Evolutionary conservation across 371 early-diverging fungal genomes (phyloP).

Genomic region (Saksenaea oblongispora): DNA sequence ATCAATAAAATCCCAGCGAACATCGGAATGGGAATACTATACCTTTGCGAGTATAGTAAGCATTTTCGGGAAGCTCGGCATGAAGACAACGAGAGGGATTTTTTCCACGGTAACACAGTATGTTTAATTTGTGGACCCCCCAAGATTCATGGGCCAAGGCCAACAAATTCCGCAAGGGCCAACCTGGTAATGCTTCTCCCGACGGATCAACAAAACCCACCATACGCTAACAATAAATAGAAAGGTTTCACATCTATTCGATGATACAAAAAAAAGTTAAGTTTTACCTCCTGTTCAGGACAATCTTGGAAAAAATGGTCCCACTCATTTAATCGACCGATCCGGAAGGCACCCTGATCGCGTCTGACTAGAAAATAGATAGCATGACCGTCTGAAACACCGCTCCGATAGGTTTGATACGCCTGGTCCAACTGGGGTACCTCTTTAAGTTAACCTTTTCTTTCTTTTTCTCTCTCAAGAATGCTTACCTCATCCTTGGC

Average conservation of each 20-base stretch:
- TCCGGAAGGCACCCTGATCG: slow-evolving; percentile 9
- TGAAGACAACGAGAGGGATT: slow-evolving; percentile 19
- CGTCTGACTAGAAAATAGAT: slow-evolving; percentile 11
- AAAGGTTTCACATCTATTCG: neutral
- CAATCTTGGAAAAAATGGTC: slow-evolving; percentile 15
- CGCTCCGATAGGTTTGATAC: slow-evolving; percentile 6
- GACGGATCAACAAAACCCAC: slow-evolving; percentile 89
- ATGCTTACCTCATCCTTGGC: slow-evolving; percentile 24
- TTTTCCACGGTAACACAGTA: slow-evolving; percentile 79
- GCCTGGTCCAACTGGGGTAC: slow-evolving; percentile 7
- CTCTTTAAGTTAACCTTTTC: slow-evolving; percentile 3
- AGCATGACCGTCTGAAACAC: slow-evolving; percentile 2
- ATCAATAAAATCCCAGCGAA: neutral
- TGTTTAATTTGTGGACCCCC: slow-evolving; percentile 42
- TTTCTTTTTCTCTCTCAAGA: neutral
- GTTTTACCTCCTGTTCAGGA: slow-evolving; percentile 13
- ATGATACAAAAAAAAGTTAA: neutral
- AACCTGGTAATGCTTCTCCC: slow-evolving; percentile 70
- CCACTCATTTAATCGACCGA: slow-evolving; percentile 35
- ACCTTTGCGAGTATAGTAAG: neutral
- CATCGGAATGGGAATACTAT: neutral
- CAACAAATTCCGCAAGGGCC: slow-evolving; percentile 89
- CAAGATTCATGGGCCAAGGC: slow-evolving; percentile 59
- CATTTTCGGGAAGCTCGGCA: slow-evolving; percentile 22
- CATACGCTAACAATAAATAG: slow-evolving; percentile 26